These are phyloP conservation scores for Picea glauca DNA, from an alignment of 75 land plant species.

Conservation along the genomic window DNA sequence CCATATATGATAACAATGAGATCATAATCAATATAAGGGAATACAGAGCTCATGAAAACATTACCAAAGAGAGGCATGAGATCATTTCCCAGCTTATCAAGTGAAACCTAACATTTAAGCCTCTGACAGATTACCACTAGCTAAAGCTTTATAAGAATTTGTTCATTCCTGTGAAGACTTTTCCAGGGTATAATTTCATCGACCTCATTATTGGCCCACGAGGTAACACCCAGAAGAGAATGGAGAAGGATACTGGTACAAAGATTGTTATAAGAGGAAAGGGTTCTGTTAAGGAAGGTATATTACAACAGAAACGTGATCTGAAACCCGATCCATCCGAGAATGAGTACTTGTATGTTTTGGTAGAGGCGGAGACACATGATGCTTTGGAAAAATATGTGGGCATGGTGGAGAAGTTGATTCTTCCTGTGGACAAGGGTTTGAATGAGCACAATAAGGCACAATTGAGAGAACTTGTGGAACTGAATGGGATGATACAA, in stretches of 20 bases:
- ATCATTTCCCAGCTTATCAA: too few relatives aligned
- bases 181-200: slow-evolving; percentile 48
- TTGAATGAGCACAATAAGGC: slow-evolving; percentile 27
- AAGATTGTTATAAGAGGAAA: slow-evolving; percentile 39
- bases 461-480: slow-evolving; percentile 36
- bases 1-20: too few relatives aligned
- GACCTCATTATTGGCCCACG: slow-evolving; percentile 47
- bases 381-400: slow-evolving; percentile 34
- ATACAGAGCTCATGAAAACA: too few relatives aligned
- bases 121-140: too few relatives aligned
- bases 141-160: too few relatives aligned
- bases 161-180: not conserved
- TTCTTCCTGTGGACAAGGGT: slow-evolving; percentile 28
- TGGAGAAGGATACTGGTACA: slow-evolving; percentile 58
- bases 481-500: slow-evolving; percentile 17
- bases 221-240: slow-evolving; percentile 38
- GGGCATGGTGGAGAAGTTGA: slow-evolving; percentile 44
- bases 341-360: slow-evolving; percentile 46
- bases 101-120: too few relatives aligned
- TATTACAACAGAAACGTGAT: slow-evolving; percentile 21
- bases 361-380: slow-evolving; percentile 41
- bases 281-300: slow-evolving; percentile 38
- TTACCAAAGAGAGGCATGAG: too few relatives aligned
- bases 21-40: too few relatives aligned
- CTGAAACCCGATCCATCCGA: slow-evolving; percentile 17